Evolutionary conservation across 768 basidiomycete genomes (phyloP), one percentile per base, ranked within the genome.

Genomic region (Amanita muscaria): DNA sequence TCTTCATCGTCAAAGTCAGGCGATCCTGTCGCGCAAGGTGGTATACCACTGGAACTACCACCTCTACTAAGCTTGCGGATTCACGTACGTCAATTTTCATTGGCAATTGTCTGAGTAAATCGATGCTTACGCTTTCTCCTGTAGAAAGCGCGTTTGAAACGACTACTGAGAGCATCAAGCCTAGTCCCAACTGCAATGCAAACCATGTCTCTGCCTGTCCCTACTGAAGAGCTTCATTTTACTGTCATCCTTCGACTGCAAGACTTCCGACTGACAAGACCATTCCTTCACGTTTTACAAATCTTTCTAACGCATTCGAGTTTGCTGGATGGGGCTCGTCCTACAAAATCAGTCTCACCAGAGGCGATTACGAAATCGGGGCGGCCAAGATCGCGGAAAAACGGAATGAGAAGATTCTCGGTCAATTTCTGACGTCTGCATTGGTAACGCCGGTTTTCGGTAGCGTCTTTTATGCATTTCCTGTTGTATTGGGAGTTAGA

Each of bases 271-370:
- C 54, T 12, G 63, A 66, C 31, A 69, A 68, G 5, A 52, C 65
- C 29, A 53, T 69, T 4, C 79, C 77, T 4, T 81, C 82, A 5
- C 73, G 79, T 29, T 82, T 81, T 54, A 57, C 78, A 19, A 72
- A 81, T 49, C 69, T 85, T 29, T 60, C 72, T 11, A 74, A 77
- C 53, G 70, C 77, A 30, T 82, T 83, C 49, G 80, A 83, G 52
- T 87, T 86, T 51, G 75, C 83, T 1, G 83, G 82, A 3, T 83
- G 82, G 80, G 82, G 81, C 2, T 69, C 74, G 4, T 56, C 77
- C 14, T 59, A 61, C 5, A 64, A 67, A 46, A 51, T 83, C 1
- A 64, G 65, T 15, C 65, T 86, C 9, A 58, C 64, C 1, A 48
- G 44, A 1, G 65, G 72, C 3, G 76, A 83, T 36, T 52, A 64